Evolutionary conservation across 1,139 yeast genomes (phyloP).

Genomic region (Candida pseudoviswanathii): DNA sequence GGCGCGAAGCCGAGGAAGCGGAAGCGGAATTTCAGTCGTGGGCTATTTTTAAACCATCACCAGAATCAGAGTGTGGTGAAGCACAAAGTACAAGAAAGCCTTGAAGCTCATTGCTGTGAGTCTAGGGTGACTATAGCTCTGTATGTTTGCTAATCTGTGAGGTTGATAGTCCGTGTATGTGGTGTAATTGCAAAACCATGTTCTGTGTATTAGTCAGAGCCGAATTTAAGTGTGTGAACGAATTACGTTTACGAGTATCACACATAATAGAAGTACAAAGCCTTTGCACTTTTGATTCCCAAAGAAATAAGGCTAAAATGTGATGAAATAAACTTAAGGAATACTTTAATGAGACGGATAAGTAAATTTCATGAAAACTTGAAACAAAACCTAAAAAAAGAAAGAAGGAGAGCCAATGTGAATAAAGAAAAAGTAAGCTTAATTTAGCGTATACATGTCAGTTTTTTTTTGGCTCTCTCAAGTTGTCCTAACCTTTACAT

Average conservation of each 20-base stretch:
- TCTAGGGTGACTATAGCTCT: background rate
- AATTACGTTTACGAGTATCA: background rate
- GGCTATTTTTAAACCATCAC: too few relatives aligned
- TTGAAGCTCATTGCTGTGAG: too few relatives aligned
- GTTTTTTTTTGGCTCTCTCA: background rate
- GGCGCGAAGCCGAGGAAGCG: too few relatives aligned
- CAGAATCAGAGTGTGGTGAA: background rate
- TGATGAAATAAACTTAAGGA: background rate
- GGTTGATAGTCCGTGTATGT: too few relatives aligned
- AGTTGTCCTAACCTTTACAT: background rate
- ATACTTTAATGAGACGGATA: too few relatives aligned
- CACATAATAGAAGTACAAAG: background rate
- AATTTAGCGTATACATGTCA: background rate
- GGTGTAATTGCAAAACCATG: too few relatives aligned
- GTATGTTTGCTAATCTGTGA: background rate
- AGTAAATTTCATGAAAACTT: background rate
- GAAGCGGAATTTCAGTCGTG: too few relatives aligned
- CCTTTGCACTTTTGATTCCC: background rate
- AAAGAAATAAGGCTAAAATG: background rate
- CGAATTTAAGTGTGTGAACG: background rate
- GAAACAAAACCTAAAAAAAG: background rate
- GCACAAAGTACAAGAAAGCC: too few relatives aligned
- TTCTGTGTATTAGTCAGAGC: background rate
- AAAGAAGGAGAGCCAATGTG: too few relatives aligned
- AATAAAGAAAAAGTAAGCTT: background rate